A percentile compares a stretch with the other conserved stretches of the same genome.
phyloP scores from a whole-genome alignment of 139 green algal species.

The Chlamydomonas asymmetrica region DNA sequence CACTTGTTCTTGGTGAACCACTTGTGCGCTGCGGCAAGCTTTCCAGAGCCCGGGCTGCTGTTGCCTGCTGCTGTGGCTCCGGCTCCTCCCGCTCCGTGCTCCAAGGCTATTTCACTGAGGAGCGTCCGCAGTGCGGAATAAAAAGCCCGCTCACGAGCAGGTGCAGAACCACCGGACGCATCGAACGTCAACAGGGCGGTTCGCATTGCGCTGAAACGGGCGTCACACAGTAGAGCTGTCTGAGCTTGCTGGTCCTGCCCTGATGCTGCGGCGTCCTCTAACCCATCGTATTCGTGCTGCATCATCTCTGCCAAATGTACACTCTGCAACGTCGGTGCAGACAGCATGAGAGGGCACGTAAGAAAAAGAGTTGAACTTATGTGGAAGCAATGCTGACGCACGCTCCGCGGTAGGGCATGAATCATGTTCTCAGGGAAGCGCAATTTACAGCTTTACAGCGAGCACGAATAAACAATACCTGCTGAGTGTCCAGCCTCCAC shows the following conservation, averaged over 20 bases:
- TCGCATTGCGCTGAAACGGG: slow-evolving; percentile 13
- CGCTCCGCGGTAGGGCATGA: not conserved
- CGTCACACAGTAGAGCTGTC: too few species aligned
- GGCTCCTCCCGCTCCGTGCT: slow-evolving; percentile 1
- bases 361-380: too few species aligned
- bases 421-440: not conserved
- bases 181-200: slow-evolving; percentile 21
- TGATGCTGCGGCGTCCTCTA: not conserved
- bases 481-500: not conserved
- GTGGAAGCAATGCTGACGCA: not conserved
- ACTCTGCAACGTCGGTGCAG: too few species aligned
- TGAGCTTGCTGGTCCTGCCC: not conserved
- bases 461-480: not conserved
- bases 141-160: slow-evolving; percentile 23
- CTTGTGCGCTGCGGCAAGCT: slow-evolving; percentile 14
- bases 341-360: too few species aligned
- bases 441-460: not conserved
- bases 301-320: too few species aligned
- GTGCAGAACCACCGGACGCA: slow-evolving; percentile 1
- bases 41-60: too few species aligned
- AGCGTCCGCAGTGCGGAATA: slow-evolving; percentile 21
- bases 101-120: slow-evolving; percentile 13
- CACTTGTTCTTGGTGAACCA: slow-evolving; percentile 27
- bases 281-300: too few species aligned
- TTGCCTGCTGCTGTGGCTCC: too few species aligned